phyloP scores from a whole-genome alignment of 2,329 filamentous ascomycete species.

The Pseudocercospora macadamiae region DNA sequence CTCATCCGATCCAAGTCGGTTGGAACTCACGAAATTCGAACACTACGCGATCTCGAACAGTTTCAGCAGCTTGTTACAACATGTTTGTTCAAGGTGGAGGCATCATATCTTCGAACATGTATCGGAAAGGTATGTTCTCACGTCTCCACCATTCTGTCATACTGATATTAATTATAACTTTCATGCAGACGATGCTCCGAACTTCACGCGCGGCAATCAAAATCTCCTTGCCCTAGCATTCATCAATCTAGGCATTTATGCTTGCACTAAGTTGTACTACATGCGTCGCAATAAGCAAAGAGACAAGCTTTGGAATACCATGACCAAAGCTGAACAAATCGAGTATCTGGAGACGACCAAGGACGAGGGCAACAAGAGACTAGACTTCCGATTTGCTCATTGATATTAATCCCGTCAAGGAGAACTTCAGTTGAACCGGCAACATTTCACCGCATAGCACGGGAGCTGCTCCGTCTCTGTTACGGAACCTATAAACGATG shows the following conservation, averaged over 20 bases:
- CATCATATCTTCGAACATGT: constrained; percentile 53
- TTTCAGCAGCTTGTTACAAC: constrained; percentile 47
- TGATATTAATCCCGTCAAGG: too few relatives aligned
- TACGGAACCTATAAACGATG: too few relatives aligned
- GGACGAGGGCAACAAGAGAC: constrained; percentile 40
- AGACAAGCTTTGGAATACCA: constrained; percentile 40
- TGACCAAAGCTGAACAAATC: constrained; percentile 39
- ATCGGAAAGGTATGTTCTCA: constrained; percentile 39
- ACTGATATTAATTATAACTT: background rate
- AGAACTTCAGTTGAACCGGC: too few relatives aligned
- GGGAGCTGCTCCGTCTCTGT: too few relatives aligned
- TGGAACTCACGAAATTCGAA: constrained; percentile 46
- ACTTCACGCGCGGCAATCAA: constrained; percentile 47
- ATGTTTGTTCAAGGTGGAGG: constrained; percentile 44
- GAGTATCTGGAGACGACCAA: constrained; percentile 39
- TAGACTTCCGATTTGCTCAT: constrained; percentile 38
- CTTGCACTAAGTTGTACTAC: constrained; percentile 38
- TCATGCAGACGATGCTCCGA: constrained; percentile 44
- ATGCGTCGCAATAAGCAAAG: constrained; percentile 20
- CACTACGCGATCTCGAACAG: constrained; percentile 45
- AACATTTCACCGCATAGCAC: too few relatives aligned
- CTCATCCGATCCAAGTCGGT: constrained; percentile 47
- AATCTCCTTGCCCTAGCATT: constrained; percentile 32
- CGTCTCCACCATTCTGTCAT: constrained; percentile 28
- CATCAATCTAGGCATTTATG: constrained; percentile 35